These are phyloP conservation scores for Nematocida ausubeli DNA, from an alignment of 371 early-diverging fungal species.

Conservation along the genomic window DNA sequence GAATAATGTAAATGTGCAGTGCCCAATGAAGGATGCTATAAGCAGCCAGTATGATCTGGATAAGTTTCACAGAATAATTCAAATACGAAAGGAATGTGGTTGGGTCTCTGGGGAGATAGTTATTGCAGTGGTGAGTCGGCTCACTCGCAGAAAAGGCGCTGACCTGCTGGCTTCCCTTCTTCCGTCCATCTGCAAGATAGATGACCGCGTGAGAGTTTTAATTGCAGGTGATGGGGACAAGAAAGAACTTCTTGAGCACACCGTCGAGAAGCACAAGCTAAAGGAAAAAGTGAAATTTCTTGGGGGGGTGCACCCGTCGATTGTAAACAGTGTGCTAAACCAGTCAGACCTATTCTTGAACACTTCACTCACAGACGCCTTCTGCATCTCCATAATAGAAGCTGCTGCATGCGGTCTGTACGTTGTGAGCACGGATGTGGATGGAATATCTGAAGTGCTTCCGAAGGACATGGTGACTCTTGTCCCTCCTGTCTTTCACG, in stretches of 20 bases:
- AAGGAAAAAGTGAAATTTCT: slow-evolving; percentile 84
- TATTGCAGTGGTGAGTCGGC: slow-evolving; percentile 77
- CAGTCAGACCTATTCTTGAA: slow-evolving; percentile 92
- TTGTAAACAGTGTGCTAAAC: slow-evolving; percentile 78
- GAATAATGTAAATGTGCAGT: too few species aligned
- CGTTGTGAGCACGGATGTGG: slow-evolving; percentile 95
- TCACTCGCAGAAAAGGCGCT: slow-evolving; percentile 90
- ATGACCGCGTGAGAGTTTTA: slow-evolving; percentile 77
- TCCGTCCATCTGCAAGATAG: slow-evolving; percentile 80
- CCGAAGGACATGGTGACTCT: slow-evolving; percentile 88
- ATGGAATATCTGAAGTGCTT: slow-evolving; percentile 93
- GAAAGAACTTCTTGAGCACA: slow-evolving; percentile 86
- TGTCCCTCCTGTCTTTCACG: slow-evolving; percentile 80
- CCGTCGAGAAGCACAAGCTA: slow-evolving; percentile 82
- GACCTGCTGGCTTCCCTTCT: slow-evolving; percentile 83
- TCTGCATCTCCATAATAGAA: slow-evolving; percentile 96
- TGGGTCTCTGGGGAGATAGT: not conserved
- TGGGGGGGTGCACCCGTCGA: slow-evolving; percentile 77
- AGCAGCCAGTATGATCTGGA: too few species aligned
- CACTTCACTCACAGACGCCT: slow-evolving; percentile 94
- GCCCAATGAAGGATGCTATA: too few species aligned
- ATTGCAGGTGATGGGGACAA: slow-evolving; percentile 95
- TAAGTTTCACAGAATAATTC: not conserved
- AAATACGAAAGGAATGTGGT: not conserved
- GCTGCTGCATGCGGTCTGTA: slow-evolving; percentile 82